Evolutionary conservation across 257 asterid genomes (phyloP), one percentile per base, ranked within the genome.

Genomic region (Nicotiana sylvestris): DNA sequence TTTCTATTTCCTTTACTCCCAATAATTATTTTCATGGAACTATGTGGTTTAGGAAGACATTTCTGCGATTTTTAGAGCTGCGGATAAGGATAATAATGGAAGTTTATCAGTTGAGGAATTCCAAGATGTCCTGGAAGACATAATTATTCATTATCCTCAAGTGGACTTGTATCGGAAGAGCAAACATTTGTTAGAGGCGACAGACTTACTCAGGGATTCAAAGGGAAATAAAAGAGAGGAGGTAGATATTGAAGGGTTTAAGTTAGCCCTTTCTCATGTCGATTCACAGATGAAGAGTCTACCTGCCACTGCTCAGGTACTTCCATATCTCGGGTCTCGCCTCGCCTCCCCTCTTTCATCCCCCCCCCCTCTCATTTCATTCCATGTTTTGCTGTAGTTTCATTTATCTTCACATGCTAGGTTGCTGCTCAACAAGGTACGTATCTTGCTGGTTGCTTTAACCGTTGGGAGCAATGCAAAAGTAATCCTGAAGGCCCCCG

Each of bases 251-350:
- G 98, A 94, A 81, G 97, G 92, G 74, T 96, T 94, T 85, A 93
- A 90, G 83, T 60, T 86, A 43, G 97, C 94, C 65, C 96, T 96
- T 81, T 96, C 98, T 61, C 88, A 93, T 83, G 99, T 94, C 35
- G 98, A 96, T 89, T 88, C 94, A 69, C 94, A 92, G 89, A 84
- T 93, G 99, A 96, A 94, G 94, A 91, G 89, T 82, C 94, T 96
- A 84, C 99, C 99, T 43, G 97, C 99, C 76, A 96, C 98, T 16
- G 99, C 98, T 64, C 99, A 96, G 97, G 99, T 95, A 62, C 66
- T 13, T 57, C 0, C 43, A 1, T 12, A 1, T 2, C 9, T 70
- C 32, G 6, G 8, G 9, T 27, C 66, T 13, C 79, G 49, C 6
- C 66, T 13, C 79, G 49, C 6, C n/a, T 55, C 0, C 8, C 33